Conservation (phyloP, 2,329 filamentous ascomycete genomes). For the Cercospora sesami region DNA sequence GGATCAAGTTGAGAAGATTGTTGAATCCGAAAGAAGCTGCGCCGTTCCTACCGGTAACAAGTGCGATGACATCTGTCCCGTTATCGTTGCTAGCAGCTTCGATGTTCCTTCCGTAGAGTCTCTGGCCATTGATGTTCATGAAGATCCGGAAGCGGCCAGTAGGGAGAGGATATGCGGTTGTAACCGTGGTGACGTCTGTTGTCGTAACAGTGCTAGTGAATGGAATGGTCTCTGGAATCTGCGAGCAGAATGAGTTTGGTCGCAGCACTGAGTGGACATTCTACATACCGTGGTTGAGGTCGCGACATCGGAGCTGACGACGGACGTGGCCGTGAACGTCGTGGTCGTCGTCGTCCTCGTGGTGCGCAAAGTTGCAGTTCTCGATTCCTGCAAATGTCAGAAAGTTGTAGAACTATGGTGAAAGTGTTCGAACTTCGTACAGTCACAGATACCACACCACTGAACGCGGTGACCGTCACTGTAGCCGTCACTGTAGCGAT, state of each 20-base stretch:
- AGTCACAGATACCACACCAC: conserved; percentile 1
- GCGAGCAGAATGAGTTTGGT: background rate
- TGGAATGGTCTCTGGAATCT: background rate
- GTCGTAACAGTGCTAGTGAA: conserved; percentile 3
- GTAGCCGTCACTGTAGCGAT: background rate
- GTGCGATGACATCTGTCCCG: conserved; percentile 14
- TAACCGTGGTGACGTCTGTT: conserved; percentile 3
- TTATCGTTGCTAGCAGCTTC: conserved; percentile 6
- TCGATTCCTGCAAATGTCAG: conserved; percentile 3
- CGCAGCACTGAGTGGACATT: background rate
- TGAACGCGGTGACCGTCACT: background rate
- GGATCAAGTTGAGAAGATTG: conserved; percentile 10
- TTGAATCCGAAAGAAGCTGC: conserved; percentile 5
- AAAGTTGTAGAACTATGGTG: background rate
- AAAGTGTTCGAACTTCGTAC: background rate
- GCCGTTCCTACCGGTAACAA: background rate
- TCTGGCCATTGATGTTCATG: conserved; percentile 1
- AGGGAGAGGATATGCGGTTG: conserved; percentile 10
- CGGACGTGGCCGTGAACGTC: conserved; percentile 6
- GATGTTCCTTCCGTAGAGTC: conserved; percentile 12
- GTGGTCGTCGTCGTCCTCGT: conserved; percentile 10
- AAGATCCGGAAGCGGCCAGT: conserved; percentile 8
- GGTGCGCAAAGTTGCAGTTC: background rate
- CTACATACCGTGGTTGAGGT: conserved; percentile 7
- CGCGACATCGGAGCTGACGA: background rate